Evolutionary conservation across 1,139 yeast species (phyloP).

Genomic region (Magnusiomyces paraingens): DNA sequence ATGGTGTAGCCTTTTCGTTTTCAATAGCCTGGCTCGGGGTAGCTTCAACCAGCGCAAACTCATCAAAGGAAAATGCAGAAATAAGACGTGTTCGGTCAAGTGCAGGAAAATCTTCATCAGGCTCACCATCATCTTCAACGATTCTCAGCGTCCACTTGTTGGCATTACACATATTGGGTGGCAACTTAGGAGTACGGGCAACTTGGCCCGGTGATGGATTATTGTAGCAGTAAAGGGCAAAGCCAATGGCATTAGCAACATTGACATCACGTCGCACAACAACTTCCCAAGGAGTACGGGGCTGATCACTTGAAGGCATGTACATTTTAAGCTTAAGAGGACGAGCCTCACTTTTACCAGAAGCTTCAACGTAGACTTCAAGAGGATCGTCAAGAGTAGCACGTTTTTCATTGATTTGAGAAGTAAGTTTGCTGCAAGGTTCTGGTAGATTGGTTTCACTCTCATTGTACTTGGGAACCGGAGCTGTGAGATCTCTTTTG

Average conservation of each 20-base stretch:
- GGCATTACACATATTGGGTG: constrained; percentile 33
- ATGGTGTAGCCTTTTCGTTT: constrained; percentile 33
- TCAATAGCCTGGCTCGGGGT: constrained; percentile 32
- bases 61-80: constrained; percentile 40
- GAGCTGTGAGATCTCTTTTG: neutral
- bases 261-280: constrained; percentile 35
- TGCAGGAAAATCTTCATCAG: constrained; percentile 44
- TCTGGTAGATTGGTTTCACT: neutral
- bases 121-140: constrained; percentile 43
- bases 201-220: constrained; percentile 18
- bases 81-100: constrained; percentile 37
- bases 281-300: constrained; percentile 33
- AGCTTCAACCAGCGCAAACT: constrained; percentile 40
- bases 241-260: constrained; percentile 40
- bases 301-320: constrained; percentile 33
- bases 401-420: constrained; percentile 28
- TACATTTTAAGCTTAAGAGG: constrained; percentile 35
- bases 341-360: constrained; percentile 34
- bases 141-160: constrained; percentile 39
- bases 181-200: constrained; percentile 28
- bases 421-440: constrained; percentile 20
- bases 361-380: constrained; percentile 37
- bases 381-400: constrained; percentile 35
- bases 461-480: neutral
- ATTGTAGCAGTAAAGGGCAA: constrained; percentile 33